Evolutionary conservation across 176 grass and related monocot genomes (phyloP), one percentile per base, ranked within the genome.

Genomic region (Themeda triandra): DNA sequence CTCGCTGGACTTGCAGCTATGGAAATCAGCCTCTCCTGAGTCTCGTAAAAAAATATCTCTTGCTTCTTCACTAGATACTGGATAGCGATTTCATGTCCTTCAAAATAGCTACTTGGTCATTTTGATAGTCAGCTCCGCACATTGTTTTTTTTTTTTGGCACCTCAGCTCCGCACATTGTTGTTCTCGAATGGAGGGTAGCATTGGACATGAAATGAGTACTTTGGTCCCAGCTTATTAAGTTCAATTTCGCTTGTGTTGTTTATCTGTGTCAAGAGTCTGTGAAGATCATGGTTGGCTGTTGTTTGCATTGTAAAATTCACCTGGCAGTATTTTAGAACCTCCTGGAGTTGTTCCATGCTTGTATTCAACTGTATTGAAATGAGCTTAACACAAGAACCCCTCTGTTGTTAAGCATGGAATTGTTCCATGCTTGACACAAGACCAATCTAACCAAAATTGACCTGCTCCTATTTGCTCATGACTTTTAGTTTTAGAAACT

Each of bases 251-350:
- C 40, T 21, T 30, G 63, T 85, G 40, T 83, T 44, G 29, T 80
- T 83, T 75, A 63, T 84, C 80, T 71, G 11, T 79, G 37, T 65
- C 71, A 42, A 69, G 73, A 71, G 27, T 32, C 51, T 25, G 40
- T 78, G 73, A 37, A 37, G 29, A 72, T 72, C 5, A 3, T 25
- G 31, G 10, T 15, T 78, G 19, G 23, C 14, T 5, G 18, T 72
- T 53, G 31, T 71, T 64, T 64, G 25, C 14, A 77, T 70, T 86
- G 78, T 77, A 65, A 82, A 89, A 63, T 78, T 54, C 13, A 59
- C 80, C 85, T 45, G 2, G 13, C 60, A 17, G 23, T 69, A 29
- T 76, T 46, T 14, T 59, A 63, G 29, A 85, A 49, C 31, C 68
- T 44, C 24, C 11, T 19, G 2, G 15, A 69, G 31, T 63, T 76